Evolutionary conservation across 2,329 filamentous ascomycete genomes (phyloP).

Genomic region (Monilinia laxa): DNA sequence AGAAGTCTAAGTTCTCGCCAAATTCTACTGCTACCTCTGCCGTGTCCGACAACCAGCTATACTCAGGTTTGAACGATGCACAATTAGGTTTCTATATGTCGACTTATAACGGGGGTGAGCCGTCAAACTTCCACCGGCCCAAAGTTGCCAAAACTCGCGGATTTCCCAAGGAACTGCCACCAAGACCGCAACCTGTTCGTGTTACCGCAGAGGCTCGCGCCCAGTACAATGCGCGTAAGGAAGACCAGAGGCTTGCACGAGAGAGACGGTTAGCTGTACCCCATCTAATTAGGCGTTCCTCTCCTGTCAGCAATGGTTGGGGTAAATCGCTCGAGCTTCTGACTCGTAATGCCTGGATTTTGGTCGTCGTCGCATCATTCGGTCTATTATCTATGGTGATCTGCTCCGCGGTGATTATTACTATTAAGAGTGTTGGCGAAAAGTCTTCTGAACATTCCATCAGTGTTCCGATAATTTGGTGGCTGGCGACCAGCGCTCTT

Average conservation of each 20-base stretch:
- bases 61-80: constrained; percentile 13
- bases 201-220: constrained; percentile 11
- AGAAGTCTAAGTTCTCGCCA: neutral
- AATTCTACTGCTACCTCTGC: neutral
- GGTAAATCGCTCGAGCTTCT: neutral
- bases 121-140: neutral
- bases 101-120: constrained; percentile 3
- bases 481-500: neutral
- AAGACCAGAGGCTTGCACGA: neutral
- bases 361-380: neutral
- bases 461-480: constrained; percentile 3
- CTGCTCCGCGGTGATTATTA: neutral
- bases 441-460: neutral
- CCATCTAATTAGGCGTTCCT: neutral
- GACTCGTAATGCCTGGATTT: neutral
- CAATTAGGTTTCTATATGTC: constrained; percentile 1
- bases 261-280: neutral
- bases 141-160: neutral
- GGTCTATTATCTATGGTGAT: neutral
- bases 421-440: neutral
- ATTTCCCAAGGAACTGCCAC: constrained; percentile 7
- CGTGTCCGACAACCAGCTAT: constrained; percentile 2
- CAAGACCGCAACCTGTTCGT: constrained; percentile 1
- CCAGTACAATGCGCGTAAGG: neutral
- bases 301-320: neutral